Conservation (phyloP, 2,329 filamentous ascomycete genomes). For the Colletotrichum tropicale region DNA sequence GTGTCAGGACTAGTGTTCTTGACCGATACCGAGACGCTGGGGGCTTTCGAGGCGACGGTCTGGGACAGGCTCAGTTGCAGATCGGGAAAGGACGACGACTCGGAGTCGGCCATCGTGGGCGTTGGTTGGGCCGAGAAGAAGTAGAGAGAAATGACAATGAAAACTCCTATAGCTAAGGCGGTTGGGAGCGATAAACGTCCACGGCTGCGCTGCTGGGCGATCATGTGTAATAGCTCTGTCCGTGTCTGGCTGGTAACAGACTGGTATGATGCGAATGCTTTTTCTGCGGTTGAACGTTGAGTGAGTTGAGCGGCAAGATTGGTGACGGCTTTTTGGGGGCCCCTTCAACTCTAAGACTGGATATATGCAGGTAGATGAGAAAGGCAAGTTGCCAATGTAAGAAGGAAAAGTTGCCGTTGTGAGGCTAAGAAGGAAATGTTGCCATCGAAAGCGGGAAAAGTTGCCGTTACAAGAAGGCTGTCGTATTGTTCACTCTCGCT, state of each 20-base stretch:
- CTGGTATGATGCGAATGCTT: not conserved
- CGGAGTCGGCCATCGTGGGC: not conserved
- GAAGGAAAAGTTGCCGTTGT: not conserved
- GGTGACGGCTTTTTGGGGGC: not conserved
- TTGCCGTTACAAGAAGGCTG: not conserved
- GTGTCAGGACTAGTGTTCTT: slow-evolving; percentile 39
- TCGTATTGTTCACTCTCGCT: not conserved
- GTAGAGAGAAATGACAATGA: not conserved
- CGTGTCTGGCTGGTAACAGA: not conserved
- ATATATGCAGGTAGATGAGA: not conserved
- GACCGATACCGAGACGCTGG: slow-evolving; percentile 39
- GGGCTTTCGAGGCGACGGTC: slow-evolving; percentile 33
- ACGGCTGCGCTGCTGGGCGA: not conserved
- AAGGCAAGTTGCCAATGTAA: not conserved
- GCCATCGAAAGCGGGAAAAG: not conserved
- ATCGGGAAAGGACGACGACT: not conserved
- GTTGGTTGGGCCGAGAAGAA: not conserved
- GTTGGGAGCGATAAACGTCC: not conserved
- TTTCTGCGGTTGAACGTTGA: not conserved
- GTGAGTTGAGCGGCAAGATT: not conserved
- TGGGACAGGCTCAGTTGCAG: slow-evolving; percentile 28
- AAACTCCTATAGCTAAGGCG: not conserved
- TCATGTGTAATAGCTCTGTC: not conserved
- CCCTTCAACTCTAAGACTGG: not conserved
- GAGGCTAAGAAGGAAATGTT: not conserved